Base-by-base conservation (phyloP, 179 eudicot species). In the Spergularia azorica region DNA sequence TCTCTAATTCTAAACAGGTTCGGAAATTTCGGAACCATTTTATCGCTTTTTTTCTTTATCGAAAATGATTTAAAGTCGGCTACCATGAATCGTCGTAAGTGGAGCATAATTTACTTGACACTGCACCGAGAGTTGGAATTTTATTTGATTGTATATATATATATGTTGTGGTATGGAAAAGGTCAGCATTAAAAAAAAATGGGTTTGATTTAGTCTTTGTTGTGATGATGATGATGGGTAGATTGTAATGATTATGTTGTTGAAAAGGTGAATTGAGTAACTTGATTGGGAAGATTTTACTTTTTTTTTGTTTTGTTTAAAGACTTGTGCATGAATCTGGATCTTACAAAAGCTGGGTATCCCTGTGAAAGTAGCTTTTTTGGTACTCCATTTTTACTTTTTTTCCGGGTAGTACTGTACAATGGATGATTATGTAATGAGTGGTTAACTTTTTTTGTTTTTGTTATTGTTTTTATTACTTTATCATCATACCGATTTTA, bases 1-100 rank as follows among this genome's bases (percentile, higher is more conserved):
- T 88, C 63, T 76, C 91, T 4, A 79, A 65, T 67, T 11, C 84
- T 20, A 88, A 90, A 74, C 89, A 87, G 92, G 94, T 89, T n/a
- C 20, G 41, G 32, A 8, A 7, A 43, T 7, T 6, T 5, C 26
- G 2, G 5, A 0, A 1, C 14, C 13, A 17, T 63, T 50, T 12
- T 6, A 3, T 38, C 36, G 1, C 0, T 59, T 8, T 14, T 70
- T 14, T 14, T 2, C 26, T 65, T 65, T 26, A 2, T 26, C 11
- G 5, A 21, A 36, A 10, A n/a, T 57, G 59, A 59, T 61, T 70
- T 77, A 5, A n/a, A 55, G 63, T 50, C 32, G 32, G 32, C 32
- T 26, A 26, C 0, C 32, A 26, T 26, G 32, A 26, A 26, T 26
- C 32, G 32, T 26, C 32, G 32, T 26, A 26, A 26, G 32, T 26